Conservation (phyloP, 2,329 filamentous ascomycete genomes). For the Colletotrichum viniferum region DNA sequence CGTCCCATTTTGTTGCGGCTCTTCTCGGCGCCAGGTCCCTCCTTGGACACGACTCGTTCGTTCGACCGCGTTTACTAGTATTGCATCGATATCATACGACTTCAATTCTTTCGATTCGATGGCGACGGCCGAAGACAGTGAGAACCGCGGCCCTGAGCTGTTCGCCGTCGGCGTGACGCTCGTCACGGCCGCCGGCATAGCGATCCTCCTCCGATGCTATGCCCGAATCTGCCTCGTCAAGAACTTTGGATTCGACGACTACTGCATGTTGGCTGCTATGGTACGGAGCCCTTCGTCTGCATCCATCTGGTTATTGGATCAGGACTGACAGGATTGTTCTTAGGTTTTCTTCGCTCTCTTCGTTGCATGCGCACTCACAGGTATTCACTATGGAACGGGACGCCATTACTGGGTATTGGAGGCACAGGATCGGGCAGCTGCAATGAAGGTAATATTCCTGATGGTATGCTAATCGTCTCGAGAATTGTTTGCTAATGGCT, state of each 20-base stretch:
- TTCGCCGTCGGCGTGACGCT: conserved; percentile 35
- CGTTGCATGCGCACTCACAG: conserved; percentile 34
- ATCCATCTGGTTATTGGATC: neutral
- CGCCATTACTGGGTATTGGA: conserved; percentile 37
- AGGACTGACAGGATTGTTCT: neutral
- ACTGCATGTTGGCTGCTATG: conserved; percentile 40
- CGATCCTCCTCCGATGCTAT: conserved; percentile 35
- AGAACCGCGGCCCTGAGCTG: conserved; percentile 37
- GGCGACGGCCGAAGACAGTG: conserved; percentile 9
- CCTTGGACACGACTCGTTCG: neutral
- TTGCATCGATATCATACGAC: neutral
- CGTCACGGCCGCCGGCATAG: conserved; percentile 28
- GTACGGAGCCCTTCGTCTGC: conserved; percentile 23
- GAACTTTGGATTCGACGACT: conserved; percentile 44
- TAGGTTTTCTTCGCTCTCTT: conserved; percentile 40
- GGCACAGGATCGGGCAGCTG: conserved; percentile 28
- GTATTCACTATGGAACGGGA: conserved; percentile 46
- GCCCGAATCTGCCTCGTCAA: conserved; percentile 38
- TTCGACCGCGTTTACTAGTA: neutral
- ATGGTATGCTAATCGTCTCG: neutral
- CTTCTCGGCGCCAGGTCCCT: neutral
- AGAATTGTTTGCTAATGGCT: neutral
- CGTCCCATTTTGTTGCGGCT: conserved; percentile 6
- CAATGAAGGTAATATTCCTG: conserved; percentile 35
- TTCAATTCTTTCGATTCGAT: neutral